Base-by-base conservation (phyloP, 495 filamentous ascomycete genomes). In the Neurospora africana region DNA sequence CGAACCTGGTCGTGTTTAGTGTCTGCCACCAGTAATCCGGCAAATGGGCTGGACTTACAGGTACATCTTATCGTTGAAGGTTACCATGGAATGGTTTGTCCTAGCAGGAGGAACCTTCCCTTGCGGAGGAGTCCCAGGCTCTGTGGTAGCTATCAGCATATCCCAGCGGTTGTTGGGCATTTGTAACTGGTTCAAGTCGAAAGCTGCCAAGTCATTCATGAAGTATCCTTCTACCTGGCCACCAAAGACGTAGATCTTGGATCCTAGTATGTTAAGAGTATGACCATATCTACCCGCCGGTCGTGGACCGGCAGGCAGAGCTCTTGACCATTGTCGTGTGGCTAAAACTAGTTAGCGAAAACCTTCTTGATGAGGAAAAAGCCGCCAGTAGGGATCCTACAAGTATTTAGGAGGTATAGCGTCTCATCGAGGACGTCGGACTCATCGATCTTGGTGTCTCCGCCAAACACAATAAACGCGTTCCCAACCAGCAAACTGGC, bases 381-480 rank as follows among this genome's bases (percentile, higher is more conserved):
- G 38, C 41, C 35, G 33, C 44, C 7, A 11, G 61, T 27, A 53
- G 6, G 11, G 17, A 40, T 17, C 74, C 94, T 87, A 98, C 96
- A 97, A 68, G 96, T 99, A 84, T 99, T 99, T 44, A 99, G 84
- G 27, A 99, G 87, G 81, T 99, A 99, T 17, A 99, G 82, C 9
- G 95, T 98, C 81, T 98, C 94, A 76, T 99, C 96, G 69, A 99
- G 80, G 38, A 91, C 84, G 81, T 99, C 96, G 7, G 86, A 87
- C 74, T 98, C 95, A 74, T 98, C 93, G 76, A 96, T 89, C 82
- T 98, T 98, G 33, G 96, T 99, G 79, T 99, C 96, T 76, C 96
- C 96, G 35, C 96, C 96, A 79, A 97, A 99, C 17, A 99, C 95
- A 75, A 99, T 99, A 78, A 98, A 99, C 1, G 96, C 96, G 83